Evolutionary conservation across 2,329 filamentous ascomycete species (phyloP), one percentile per base, ranked within the genome.

Genomic region (Colletotrichum liaoningense): DNA sequence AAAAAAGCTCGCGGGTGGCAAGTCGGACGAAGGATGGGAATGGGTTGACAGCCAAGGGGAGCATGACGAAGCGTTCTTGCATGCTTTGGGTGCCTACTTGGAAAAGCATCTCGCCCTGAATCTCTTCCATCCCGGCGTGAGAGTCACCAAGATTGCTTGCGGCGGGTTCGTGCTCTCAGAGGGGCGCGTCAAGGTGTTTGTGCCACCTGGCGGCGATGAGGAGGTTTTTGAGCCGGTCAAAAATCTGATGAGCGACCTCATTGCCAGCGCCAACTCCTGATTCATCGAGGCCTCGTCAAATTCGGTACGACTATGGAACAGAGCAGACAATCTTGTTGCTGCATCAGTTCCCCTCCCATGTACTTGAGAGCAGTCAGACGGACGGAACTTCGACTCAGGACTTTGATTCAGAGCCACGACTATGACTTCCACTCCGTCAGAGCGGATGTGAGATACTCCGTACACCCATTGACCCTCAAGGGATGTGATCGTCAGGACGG

Each of bases 91-190:
- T 0, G 77, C 77, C 5, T 91, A 91, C 69, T 73, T 90, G 7
- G 79, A 85, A 67, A 81, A 85, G n/a, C 88, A 91, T 73, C 81
- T 90, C 5, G 88, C 86, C 0, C 79, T 91, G 16, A 84, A 91
- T 76, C 76, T 91, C 75, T 88, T 88, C 68, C 88, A 91, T 75
- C 87, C 89, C 0, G 83, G 85, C n/a, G 88, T 90, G 3, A 81
- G 84, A 1, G 79, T 91, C 28, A 81, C 81, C 14, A 88, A 89
- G 74, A 83, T 91, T 33, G 88, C 88, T 0, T 91, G 88, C 72
- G 86, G 86, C 0, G 88, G 88, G 0, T 91, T 91, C 69, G 86
- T 87, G 49, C 80, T 91, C 12, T 86, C 87, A 0, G 88, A 89
- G 73, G 85, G 81, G 12, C 82, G 88, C 33, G 63, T 91, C 24